These are phyloP conservation scores for Fusarium chuoi DNA, from an alignment of 2,329 filamentous ascomycete species.

Conservation along the genomic window DNA sequence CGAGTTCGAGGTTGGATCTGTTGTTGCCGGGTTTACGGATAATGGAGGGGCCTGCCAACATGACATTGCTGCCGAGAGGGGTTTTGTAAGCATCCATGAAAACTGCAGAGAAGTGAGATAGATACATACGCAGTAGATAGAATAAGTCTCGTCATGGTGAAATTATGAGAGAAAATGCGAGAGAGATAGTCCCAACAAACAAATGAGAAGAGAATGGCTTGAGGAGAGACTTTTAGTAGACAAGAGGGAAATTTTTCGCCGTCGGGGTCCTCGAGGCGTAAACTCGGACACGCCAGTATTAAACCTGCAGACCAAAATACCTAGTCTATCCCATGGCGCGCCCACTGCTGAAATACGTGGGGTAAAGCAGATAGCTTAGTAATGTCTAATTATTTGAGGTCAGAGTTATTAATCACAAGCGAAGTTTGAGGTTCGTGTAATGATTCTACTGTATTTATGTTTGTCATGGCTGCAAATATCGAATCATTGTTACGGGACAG, in stretches of 20 bases:
- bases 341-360: constrained; percentile 20
- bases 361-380: constrained; percentile 30
- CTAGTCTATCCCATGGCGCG: constrained; percentile 35
- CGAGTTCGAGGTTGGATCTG: constrained; percentile 93
- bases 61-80: constrained; percentile 73
- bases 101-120: constrained; percentile 20
- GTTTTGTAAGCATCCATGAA: constrained; percentile 35
- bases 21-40: constrained; percentile 78
- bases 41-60: constrained; percentile 84
- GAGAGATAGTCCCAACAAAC: not conserved
- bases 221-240: constrained; percentile 16
- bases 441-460: not conserved
- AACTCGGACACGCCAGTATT: constrained; percentile 37
- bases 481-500: not conserved
- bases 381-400: constrained; percentile 6
- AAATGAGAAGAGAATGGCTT: not conserved
- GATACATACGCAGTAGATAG: constrained; percentile 82
- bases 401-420: constrained; percentile 1
- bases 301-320: constrained; percentile 33
- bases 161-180: not conserved
- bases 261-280: constrained; percentile 37
- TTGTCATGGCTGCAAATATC: not conserved
- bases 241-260: constrained; percentile 36
- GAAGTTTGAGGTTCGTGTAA: constrained; percentile 2
- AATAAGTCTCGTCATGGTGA: constrained; percentile 78